Conservation (phyloP, 129 eudicot genomes). For the Centrapalus pauciflorus region DNA sequence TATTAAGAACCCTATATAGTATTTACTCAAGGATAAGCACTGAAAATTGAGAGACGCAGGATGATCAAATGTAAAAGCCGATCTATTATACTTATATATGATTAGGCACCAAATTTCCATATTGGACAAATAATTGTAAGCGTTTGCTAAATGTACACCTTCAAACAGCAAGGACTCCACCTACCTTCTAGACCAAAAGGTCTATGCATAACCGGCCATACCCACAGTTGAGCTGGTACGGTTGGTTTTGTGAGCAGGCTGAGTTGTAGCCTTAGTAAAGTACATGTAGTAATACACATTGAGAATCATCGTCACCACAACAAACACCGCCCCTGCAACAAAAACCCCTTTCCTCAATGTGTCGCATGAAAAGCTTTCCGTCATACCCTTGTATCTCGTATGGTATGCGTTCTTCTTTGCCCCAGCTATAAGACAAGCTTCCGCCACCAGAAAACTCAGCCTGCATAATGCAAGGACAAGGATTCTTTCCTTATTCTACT, state of each 20-base stretch:
- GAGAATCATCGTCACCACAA: slow-evolving; percentile 73
- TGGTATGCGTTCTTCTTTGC: slow-evolving; percentile 93
- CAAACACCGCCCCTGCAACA: slow-evolving; percentile 95
- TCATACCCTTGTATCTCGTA: slow-evolving; percentile 72
- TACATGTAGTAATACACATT: slow-evolving; percentile 86
- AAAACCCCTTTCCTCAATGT: slow-evolving; percentile 81
- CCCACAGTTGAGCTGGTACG: slow-evolving; percentile 63
- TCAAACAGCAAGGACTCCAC: neutral
- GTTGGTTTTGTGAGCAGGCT: slow-evolving; percentile 54
- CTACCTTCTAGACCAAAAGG: neutral
- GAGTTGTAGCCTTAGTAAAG: slow-evolving; percentile 84
- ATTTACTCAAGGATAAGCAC: no score
- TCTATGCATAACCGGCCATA: slow-evolving; percentile 73
- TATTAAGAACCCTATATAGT: no score
- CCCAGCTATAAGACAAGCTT: slow-evolving; percentile 84
- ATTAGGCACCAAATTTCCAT: slow-evolving; percentile 13
- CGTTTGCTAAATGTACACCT: slow-evolving; percentile 26
- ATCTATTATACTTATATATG: neutral
- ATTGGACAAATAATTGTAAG: slow-evolving; percentile 4
- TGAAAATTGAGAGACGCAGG: no score
- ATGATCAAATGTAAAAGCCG: neutral
- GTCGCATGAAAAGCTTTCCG: slow-evolving; percentile 83
- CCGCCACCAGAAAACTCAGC: slow-evolving; percentile 79
- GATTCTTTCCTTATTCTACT: neutral
- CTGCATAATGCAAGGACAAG: slow-evolving; percentile 33